A percentile compares a stretch with the other conserved stretches of the same genome.
Conservation (phyloP, 2,329 filamentous ascomycete genomes). For the Didymella pomorum region DNA sequence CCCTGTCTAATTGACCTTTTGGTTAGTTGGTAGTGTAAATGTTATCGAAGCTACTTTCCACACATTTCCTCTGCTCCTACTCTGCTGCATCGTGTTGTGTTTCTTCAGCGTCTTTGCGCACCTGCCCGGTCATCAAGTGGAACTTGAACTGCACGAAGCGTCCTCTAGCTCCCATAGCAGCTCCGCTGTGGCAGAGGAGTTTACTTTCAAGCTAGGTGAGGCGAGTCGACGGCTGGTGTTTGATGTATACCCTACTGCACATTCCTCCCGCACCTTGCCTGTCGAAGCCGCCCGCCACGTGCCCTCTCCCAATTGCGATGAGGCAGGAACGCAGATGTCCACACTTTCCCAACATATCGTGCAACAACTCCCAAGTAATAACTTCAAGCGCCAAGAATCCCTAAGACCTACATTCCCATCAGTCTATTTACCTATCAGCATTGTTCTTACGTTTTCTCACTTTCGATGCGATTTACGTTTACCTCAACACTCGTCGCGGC, state of each 20-base stretch:
- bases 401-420: neutral
- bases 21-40: too few relatives aligned
- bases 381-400: neutral
- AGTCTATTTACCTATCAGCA: neutral
- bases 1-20: neutral
- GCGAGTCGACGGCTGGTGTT: too few relatives aligned
- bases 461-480: slow-evolving; percentile 1
- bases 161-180: too few relatives aligned
- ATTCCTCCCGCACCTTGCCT: neutral
- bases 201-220: too few relatives aligned
- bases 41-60: neutral
- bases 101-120: neutral
- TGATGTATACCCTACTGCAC: neutral
- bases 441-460: neutral
- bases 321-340: neutral
- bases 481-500: slow-evolving; percentile 13
- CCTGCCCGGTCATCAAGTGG: too few relatives aligned
- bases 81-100: neutral
- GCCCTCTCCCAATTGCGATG: too few relatives aligned
- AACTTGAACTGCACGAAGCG: neutral
- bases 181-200: too few relatives aligned
- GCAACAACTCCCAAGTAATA: neutral
- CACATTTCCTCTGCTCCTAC: neutral
- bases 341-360: neutral
- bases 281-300: neutral